These are phyloP conservation scores for Elongisporangium anandrum DNA, from an alignment of 352 stramenopile species.

Conservation along the genomic window DNA sequence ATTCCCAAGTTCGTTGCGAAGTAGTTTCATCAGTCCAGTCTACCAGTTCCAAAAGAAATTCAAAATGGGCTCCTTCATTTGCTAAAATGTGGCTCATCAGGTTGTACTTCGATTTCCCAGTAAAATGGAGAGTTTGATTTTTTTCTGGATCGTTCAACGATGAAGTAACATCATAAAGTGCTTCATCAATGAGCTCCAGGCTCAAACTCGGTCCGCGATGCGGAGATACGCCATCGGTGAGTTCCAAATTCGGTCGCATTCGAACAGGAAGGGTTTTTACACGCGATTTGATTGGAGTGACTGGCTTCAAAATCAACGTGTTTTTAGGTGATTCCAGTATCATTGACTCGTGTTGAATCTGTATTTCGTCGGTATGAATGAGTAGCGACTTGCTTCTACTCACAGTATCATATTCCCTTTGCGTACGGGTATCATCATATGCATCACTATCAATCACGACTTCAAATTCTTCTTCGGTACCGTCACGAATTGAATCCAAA, in stretches of 20 bases:
- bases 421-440: neutral
- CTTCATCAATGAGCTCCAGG: slow-evolving; percentile 20
- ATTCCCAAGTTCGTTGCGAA: slow-evolving; percentile 63
- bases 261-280: slow-evolving; percentile 39
- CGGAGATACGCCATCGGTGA: slow-evolving; percentile 29
- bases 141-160: neutral
- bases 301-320: slow-evolving; percentile 8
- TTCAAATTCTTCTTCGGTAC: slow-evolving; percentile 25
- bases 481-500: slow-evolving; percentile 48
- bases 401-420: neutral
- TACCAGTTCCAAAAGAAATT: slow-evolving; percentile 52
- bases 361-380: neutral
- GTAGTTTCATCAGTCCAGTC: slow-evolving; percentile 38
- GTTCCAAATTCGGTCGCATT: slow-evolving; percentile 34
- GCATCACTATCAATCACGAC: slow-evolving; percentile 3
- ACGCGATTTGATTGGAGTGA: slow-evolving; percentile 11
- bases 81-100: slow-evolving; percentile 52
- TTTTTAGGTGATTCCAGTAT: neutral
- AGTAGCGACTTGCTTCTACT: neutral
- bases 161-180: slow-evolving; percentile 10
- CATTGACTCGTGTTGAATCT: neutral
- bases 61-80: slow-evolving; percentile 50
- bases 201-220: slow-evolving; percentile 44
- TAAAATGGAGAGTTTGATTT: neutral
- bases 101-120: slow-evolving; percentile 16